Evolutionary conservation across 306 rosid genomes (phyloP).

Genomic region (Acacia confusa): DNA sequence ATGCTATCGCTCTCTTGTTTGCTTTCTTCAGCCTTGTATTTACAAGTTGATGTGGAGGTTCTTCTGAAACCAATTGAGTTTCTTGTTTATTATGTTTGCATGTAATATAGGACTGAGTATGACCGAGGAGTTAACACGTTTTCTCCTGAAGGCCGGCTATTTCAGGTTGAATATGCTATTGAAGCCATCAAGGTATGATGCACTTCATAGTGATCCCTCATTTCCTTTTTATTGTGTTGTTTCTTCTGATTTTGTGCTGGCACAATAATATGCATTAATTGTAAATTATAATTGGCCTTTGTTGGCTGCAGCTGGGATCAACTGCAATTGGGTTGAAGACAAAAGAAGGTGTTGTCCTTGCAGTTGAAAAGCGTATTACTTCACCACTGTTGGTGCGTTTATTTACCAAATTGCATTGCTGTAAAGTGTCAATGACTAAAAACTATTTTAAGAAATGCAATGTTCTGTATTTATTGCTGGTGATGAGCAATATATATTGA

Average conservation of each 20-base stretch:
- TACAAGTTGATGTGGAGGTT: not conserved
- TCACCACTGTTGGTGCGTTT: constrained; percentile 83
- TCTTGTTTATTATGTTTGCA: constrained; percentile 3
- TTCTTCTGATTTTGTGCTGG: not conserved
- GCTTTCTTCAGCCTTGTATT: not conserved
- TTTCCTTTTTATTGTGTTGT: not conserved
- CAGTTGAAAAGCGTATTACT: constrained; percentile 96
- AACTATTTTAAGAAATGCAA: not conserved
- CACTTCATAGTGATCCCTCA: not conserved
- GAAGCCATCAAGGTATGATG: constrained; percentile 84
- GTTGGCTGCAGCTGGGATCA: constrained; percentile 72
- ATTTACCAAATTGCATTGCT: not conserved
- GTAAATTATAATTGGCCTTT: not conserved
- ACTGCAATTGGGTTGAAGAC: constrained; percentile 97
- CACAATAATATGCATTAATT: not conserved
- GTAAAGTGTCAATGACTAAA: not conserved
- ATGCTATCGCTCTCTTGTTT: not conserved
- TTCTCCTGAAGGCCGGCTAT: constrained; percentile 94
- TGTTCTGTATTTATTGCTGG: not conserved
- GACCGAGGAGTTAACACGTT: constrained; percentile 98
- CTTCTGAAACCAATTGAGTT: constrained; percentile 11
- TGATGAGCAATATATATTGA: not conserved
- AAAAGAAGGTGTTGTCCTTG: constrained; percentile 92
- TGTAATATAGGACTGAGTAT: constrained; percentile 79
- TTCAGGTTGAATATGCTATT: constrained; percentile 98